phyloP scores from a whole-genome alignment of 495 filamentous ascomycete genomes.

The Chaetomium fimeti region DNA sequence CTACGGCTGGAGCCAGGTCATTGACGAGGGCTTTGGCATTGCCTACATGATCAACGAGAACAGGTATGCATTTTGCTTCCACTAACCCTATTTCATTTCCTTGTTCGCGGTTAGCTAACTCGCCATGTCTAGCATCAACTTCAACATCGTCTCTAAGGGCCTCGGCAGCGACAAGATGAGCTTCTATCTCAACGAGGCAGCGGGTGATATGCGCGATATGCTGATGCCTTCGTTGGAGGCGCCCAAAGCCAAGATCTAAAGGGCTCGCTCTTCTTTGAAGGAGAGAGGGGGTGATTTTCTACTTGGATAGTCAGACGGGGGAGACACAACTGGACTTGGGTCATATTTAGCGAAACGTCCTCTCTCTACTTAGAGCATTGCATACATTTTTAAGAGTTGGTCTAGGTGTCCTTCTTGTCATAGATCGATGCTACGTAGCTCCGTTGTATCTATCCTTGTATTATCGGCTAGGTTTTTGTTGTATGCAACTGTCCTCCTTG shows the following conservation, averaged over 20 bases:
- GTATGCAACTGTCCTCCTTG: too few relatives aligned
- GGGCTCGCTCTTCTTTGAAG: too few relatives aligned
- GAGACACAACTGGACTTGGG: too few relatives aligned
- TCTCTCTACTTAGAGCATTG: not conserved
- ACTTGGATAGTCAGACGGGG: not conserved
- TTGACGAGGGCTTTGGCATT: slow-evolving; percentile 94
- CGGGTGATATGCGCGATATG: slow-evolving; percentile 83
- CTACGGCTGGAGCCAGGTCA: slow-evolving; percentile 98
- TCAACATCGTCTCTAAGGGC: slow-evolving; percentile 96
- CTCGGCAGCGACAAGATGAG: slow-evolving; percentile 90
- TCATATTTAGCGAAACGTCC: slow-evolving; percentile 1
- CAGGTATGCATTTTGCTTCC: slow-evolving; percentile 44
- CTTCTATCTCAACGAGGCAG: slow-evolving; percentile 91
- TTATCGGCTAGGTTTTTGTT: not conserved
- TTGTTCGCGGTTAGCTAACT: too few relatives aligned
- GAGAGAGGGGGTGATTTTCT: not conserved
- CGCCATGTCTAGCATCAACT: slow-evolving; percentile 67
- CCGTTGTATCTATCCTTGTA: not conserved
- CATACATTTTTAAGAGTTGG: slow-evolving; percentile 8
- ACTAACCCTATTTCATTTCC: slow-evolving; percentile 10
- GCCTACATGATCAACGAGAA: slow-evolving; percentile 99
- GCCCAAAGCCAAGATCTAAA: slow-evolving; percentile 87
- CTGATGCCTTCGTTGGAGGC: slow-evolving; percentile 77
- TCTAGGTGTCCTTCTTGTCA: not conserved
- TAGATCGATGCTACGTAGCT: slow-evolving; percentile 1